Evolutionary conservation across 805 yeast species (phyloP), one percentile per base, ranked within the genome.

Genomic region (Spathaspora passalidarum): DNA sequence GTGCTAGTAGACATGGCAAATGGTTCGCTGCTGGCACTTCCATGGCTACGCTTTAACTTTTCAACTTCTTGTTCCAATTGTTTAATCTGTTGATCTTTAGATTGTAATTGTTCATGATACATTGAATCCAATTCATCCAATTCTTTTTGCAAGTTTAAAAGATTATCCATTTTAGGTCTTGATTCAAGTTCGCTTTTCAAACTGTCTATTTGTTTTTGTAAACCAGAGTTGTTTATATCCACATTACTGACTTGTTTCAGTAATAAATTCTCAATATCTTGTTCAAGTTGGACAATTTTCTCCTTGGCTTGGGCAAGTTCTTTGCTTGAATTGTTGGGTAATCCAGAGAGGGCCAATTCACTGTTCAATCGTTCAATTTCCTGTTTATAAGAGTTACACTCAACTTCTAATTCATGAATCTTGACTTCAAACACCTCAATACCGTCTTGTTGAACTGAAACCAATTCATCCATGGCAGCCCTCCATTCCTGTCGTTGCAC

Each of bases 401-500:
- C 41, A 40, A 35, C 22, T 46, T 58, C 56, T 32, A 71, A 50
- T 26, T 72, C 75, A 32, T 60, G 60, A 41, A 81, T 62, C 49
- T 78, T 77, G n/a, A 63, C 60, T 42, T 72, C 66, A 53, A 75
- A 81, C 26, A 77, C 61, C 17, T 59, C 56, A 49, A 78, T 84
- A 47, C 76, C 79, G 48, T 81, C 85, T 42, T 72, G 75, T 32
- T 81, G 80, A 36, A 81, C 80, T 25, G 65, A 59, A 38, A 80
- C 78, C 59, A 83, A 69, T 38, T 79, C 63, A 48, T 78, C 83
- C 41, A 83, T 71, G 14, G 79, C 81, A 42, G 76, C 79, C 39
- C 84, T 60, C 65, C 85, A 68, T 56, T 83, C 86, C 40, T 73
- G 76, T 22, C 85, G 66, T 38, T 83, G 85, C 13, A 60, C 55